A percentile compares a stretch with the other conserved stretches of the same genome.
These are phyloP conservation scores for Mycena venus DNA, from an alignment of 768 basidiomycete genomes.

Conservation along the genomic window DNA sequence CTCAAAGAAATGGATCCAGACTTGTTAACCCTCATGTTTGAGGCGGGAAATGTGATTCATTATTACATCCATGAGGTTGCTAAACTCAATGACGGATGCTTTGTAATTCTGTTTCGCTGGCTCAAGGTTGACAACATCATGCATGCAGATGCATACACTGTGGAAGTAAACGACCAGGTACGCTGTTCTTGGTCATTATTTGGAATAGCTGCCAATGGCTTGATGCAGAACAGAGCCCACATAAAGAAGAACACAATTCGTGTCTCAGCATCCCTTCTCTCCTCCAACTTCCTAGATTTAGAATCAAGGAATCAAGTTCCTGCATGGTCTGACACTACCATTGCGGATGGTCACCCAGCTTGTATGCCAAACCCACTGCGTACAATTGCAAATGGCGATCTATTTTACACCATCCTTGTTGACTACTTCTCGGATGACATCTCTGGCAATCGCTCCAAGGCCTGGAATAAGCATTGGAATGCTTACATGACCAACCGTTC, in stretches of 20 bases:
- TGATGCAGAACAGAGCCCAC: background rate
- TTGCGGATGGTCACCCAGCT: background rate
- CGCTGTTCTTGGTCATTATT: too few species aligned
- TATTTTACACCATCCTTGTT: slow-evolving; percentile 2
- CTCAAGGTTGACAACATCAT: slow-evolving; percentile 10
- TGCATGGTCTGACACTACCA: background rate
- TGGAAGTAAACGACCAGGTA: slow-evolving; percentile 11
- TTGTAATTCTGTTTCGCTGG: slow-evolving; percentile 38
- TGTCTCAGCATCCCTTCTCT: slow-evolving; percentile 4
- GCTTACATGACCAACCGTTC: too few species aligned
- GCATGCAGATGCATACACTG: slow-evolving; percentile 19
- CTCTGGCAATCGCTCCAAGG: slow-evolving; percentile 45
- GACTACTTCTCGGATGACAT: slow-evolving; percentile 41
- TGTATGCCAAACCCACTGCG: slow-evolving; percentile 28
- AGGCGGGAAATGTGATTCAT: slow-evolving; percentile 11
- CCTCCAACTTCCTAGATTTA: slow-evolving; percentile 13
- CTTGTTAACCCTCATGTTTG: slow-evolving; percentile 25
- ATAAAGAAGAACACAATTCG: background rate
- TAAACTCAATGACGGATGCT: slow-evolving; percentile 15
- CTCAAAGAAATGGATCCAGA: slow-evolving; percentile 4
- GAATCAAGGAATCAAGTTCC: background rate
- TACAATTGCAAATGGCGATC: slow-evolving; percentile 22
- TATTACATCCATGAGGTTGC: slow-evolving; percentile 39
- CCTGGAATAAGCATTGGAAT: slow-evolving; percentile 47
- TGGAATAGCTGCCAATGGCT: too few species aligned